Base-by-base conservation (phyloP, 495 filamentous ascomycete species). In the Cercophora newfieldiana region DNA sequence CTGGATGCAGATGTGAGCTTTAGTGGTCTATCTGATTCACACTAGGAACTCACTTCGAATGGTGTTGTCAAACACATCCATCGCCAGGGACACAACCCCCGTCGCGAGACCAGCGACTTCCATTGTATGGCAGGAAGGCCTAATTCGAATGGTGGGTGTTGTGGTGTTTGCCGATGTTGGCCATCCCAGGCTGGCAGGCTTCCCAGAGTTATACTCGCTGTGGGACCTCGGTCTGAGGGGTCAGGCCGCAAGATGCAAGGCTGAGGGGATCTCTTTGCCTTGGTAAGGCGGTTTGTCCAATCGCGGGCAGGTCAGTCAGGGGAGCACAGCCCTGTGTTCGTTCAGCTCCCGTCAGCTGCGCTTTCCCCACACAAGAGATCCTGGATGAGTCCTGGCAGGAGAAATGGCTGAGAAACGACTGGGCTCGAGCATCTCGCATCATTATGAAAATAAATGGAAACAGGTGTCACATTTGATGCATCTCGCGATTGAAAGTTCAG, bases 51-150 rank as follows among this genome's bases (percentile, higher is more conserved):
- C 48, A 72, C 72, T 59, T 2, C 67, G 37, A 21, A 75, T 69
- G 19, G 69, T 68, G 65, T 68, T 70, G 61, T 75, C 74, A 59
- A 74, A 75, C 2, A 75, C 74, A 58, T 75, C 74, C 58, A 65
- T 70, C 0, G 71, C 68, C 24, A 75, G 65, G 50, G 73, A 75
- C 57, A 73, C 60, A 29, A 73, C 60, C 6, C 71, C 73, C 19
- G 51, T 60, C 6, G 50, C 48, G 1, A 65, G 7, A 1, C 69
- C 49, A 0, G 65, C 69, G 50, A 58, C 65, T 59, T 71, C 71
- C 69, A 75, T 74, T 59, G 49, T 61, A 44, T 2, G 10, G 37
- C 3, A 44, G 37, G 12, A 29, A 6, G 25, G 21, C 28, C 51
- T 55, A 28, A 55, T 14, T 2, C 10, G 37, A 44, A 44, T 44